Evolutionary conservation across 2,329 filamentous ascomycete species (phyloP).

Genomic region (Ceratocystis ficicola): DNA sequence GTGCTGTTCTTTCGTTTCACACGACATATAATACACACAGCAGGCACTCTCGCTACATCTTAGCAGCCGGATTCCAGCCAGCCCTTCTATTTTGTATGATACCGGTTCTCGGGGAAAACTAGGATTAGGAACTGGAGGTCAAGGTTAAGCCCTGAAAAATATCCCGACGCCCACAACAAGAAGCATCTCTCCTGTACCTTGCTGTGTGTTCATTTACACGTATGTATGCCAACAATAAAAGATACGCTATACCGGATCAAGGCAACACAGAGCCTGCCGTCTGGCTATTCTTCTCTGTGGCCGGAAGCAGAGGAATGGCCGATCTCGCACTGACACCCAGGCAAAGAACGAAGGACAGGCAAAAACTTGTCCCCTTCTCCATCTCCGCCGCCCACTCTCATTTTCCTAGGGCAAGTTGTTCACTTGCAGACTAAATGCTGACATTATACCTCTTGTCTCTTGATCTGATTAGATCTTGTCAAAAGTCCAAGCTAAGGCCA

Average conservation of each 20-base stretch:
- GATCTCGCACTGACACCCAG: slow-evolving; percentile 1
- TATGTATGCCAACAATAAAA: not conserved
- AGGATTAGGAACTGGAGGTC: not conserved
- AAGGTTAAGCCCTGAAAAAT: not conserved
- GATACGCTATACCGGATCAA: not conserved
- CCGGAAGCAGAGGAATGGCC: not conserved
- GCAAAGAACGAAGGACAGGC: not conserved
- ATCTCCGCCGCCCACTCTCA: not conserved
- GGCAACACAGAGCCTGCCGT: not conserved
- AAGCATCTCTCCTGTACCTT: not conserved
- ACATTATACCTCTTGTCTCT: not conserved
- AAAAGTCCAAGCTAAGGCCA: not conserved
- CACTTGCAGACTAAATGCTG: not conserved
- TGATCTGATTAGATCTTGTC: slow-evolving; percentile 5
- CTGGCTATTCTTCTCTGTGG: not conserved
- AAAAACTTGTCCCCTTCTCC: not conserved
- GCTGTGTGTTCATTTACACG: not conserved
- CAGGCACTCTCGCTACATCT: too few relatives aligned
- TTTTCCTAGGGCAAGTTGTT: not conserved
- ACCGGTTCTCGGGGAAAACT: not conserved
- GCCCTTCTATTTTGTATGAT: too few relatives aligned
- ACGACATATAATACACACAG: too few relatives aligned
- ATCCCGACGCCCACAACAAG: not conserved
- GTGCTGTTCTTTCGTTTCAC: not conserved
- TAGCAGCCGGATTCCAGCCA: too few relatives aligned